Evolutionary conservation across 148 eudicot species (phyloP), one percentile per base, ranked within the genome.

Genomic region (Hydrangea macrophylla): DNA sequence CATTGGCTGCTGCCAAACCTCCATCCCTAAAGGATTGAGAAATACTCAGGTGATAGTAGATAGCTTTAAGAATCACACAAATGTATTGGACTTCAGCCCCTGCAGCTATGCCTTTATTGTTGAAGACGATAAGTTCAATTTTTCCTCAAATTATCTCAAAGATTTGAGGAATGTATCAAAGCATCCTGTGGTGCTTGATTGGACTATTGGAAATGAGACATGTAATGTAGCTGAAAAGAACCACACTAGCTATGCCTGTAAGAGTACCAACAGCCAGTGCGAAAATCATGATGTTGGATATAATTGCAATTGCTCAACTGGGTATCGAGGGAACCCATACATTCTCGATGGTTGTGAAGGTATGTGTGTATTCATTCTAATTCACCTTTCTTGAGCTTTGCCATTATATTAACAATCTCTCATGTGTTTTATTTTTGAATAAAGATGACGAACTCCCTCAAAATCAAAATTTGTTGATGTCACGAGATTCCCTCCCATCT

Each of bases 71-170:
- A 66, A 73, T 20, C 71, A 73, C 25, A 37, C 26, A 0, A 0
- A 0, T 0, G 48, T 61, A 20, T 24, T 5, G 53, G 24, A 64
- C 0, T 27, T 55, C 20, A 56, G 35, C 40, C 67, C 77, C 0
- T 81, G 85, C 26, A 56, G 79, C 28, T 72, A 68, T 28, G 82
- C 53, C 30, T 81, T 81, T 35, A 42, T 78, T 9, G 80, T 31
- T 1, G 70, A 68, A 57, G 72, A 74, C 27, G 18, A 15, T 5
- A 28, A 26, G 0, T 78, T 61, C 42, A 65, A 15, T 0, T 81
- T 75, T 54, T 55, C 73, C 12, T 18, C 56, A 0, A 3, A 20
- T 7, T 75, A 62, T 60, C 56, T 81, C 0, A 12, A 7, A 15
- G 17, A 28, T 6, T 55, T 42, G 7, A 10, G 9, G 2, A 2